Evolutionary conservation across 345 rosid genomes (phyloP).

Genomic region (Brassica juncea): DNA sequence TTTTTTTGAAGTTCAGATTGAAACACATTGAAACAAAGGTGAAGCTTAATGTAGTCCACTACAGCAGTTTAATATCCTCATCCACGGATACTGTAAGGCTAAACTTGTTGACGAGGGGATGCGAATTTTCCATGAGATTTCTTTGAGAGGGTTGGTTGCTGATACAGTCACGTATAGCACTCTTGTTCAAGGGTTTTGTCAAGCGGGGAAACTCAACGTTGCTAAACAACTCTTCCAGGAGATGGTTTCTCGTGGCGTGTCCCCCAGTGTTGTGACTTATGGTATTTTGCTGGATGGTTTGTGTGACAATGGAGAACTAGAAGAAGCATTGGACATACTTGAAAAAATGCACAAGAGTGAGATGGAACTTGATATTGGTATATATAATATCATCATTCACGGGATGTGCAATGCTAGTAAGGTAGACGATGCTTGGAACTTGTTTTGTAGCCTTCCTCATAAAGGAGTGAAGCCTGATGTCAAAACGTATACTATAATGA

Average conservation of each 20-base stretch:
- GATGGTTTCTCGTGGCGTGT: not conserved
- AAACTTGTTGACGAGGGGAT: not conserved
- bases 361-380: not conserved
- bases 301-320: constrained; percentile 14
- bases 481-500: not conserved
- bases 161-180: constrained; percentile 3
- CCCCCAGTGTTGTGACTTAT: not conserved
- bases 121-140: not conserved
- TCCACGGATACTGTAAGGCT: not conserved
- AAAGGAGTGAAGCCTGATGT: constrained; percentile 33
- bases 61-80: not conserved
- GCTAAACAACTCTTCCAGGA: constrained; percentile 6
- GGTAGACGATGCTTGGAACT: constrained; percentile 26
- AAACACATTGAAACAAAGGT: too few species aligned
- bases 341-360: not conserved
- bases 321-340: not conserved
- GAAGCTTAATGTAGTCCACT: too few species aligned
- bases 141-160: not conserved
- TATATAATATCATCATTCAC: not conserved
- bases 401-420: constrained; percentile 40
- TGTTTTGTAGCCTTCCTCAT: constrained; percentile 9
- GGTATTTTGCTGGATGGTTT: not conserved
- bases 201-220: not conserved
- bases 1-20: too few species aligned
- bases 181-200: constrained; percentile 5